Conservation (phyloP, 2,329 filamentous ascomycete genomes). For the Xylariaceae sp. region DNA sequence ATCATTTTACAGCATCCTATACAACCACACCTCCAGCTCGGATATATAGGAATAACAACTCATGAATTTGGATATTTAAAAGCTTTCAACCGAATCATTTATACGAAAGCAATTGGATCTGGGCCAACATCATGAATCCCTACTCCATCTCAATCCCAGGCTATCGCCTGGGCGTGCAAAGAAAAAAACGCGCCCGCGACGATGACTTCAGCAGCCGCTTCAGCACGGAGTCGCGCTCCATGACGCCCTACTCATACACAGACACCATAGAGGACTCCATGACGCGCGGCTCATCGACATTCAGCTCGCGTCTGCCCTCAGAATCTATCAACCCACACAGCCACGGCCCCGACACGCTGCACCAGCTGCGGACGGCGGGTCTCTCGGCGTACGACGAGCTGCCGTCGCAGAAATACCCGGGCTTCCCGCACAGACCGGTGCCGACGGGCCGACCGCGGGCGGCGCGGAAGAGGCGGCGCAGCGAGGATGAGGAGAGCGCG, state of each 20-base stretch:
- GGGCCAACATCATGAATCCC: conserved; percentile 21
- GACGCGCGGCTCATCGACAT: conserved; percentile 14
- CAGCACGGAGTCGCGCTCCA: no score
- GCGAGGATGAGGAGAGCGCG: no score
- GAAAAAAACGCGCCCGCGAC: conserved; percentile 27
- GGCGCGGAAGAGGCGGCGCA: not conserved
- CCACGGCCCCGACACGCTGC: conserved; percentile 46
- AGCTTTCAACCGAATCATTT: not conserved
- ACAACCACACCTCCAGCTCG: not conserved
- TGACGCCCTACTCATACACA: not conserved
- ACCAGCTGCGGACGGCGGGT: conserved; percentile 51
- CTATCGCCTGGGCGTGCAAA: conserved; percentile 32
- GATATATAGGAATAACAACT: not conserved
- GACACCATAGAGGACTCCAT: conserved; percentile 3
- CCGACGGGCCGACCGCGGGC: conserved; percentile 10
- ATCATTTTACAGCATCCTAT: not conserved
- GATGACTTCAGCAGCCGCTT: not conserved
- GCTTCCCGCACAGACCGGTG: conserved; percentile 50
- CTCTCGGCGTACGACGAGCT: conserved; percentile 43
- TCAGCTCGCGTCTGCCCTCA: conserved; percentile 25
- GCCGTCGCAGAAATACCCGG: conserved; percentile 34
- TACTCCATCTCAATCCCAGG: conserved; percentile 30
- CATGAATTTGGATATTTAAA: not conserved
- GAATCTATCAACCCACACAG: conserved; percentile 51
- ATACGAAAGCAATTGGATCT: not conserved